Percentiles rank a stretch among this genome's conserved stretches.
Evolutionary conservation across 2,329 filamentous ascomycete genomes (phyloP).

Genomic region (Monosporascus sp.): DNA sequence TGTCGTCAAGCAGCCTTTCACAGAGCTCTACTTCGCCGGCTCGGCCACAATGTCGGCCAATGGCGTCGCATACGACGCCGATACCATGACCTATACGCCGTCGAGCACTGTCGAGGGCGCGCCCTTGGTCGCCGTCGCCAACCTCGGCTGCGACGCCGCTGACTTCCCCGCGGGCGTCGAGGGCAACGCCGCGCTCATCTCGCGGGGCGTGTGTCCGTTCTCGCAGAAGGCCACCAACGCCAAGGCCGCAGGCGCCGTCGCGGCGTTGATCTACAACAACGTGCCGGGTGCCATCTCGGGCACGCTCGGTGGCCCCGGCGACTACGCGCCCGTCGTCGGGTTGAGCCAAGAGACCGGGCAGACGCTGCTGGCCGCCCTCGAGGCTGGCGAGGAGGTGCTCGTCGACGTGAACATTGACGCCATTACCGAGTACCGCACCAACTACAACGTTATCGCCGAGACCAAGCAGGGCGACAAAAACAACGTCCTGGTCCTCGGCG

Average conservation of each 20-base stretch:
- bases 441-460: conserved; percentile 55
- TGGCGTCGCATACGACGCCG: conserved; percentile 20
- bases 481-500: conserved; percentile 54
- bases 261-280: conserved; percentile 54
- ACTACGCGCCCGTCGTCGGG: conserved; percentile 42
- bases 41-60: conserved; percentile 24
- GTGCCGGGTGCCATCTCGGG: conserved; percentile 38
- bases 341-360: conserved; percentile 37
- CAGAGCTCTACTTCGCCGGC: conserved; percentile 31
- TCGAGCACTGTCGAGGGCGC: conserved; percentile 32
- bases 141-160: conserved; percentile 46
- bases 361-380: not conserved
- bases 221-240: conserved; percentile 49
- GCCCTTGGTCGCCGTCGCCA: conserved; percentile 40
- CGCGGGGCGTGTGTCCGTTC: conserved; percentile 51
- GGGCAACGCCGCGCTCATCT: conserved; percentile 53
- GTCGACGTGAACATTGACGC: conserved; percentile 11
- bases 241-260: conserved; percentile 47
- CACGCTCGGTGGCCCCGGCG: conserved; percentile 41
- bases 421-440: conserved; percentile 19
- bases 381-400: conserved; percentile 24
- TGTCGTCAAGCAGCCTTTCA: conserved; percentile 39
- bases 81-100: conserved; percentile 45
- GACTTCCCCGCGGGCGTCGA: conserved; percentile 49
- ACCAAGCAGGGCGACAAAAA: conserved; percentile 52